Evolutionary conservation across 495 filamentous ascomycete genomes (phyloP), one percentile per base, ranked within the genome.

Genomic region (Ramalina intermedia): DNA sequence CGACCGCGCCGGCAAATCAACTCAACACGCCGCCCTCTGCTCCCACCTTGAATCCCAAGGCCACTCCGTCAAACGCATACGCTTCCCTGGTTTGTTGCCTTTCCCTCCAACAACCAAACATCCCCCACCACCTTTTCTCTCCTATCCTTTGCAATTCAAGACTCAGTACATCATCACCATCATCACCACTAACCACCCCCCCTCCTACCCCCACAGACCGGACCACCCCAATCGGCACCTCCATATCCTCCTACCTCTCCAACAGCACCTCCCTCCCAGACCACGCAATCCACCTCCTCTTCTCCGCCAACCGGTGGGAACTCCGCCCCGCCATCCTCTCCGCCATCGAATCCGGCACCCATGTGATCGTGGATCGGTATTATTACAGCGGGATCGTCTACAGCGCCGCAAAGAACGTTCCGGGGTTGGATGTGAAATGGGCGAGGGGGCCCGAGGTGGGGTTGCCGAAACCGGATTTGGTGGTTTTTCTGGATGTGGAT

Each of bases 221-320:
- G 56, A 82, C 78, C 13, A 95, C 91, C 17, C 73, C 87, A 6
- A 96, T 91, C 56, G 91, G 91, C 24, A 76, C 82, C 55, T 79
- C 94, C 68, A 98, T 98, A 60, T 79, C 94, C 65, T 66, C 67
- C 54, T 98, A 96, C 63, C 78, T 96, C 46, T 82, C 79, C 56
- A 74, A 75, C 55, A 65, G 84, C 55, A 69, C 78, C 45, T 74
- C 87, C 47, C 75, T 88, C 60, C 84, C 93, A 49, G 91, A 95
- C 63, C 89, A 95, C 59, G 81, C 80, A 6, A 94, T 96, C 56
- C 93, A 96, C 63, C 76, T 98, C 17, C 76, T 96, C 18, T 98
- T 96, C 69, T 89, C 85, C 27, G 87, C 91, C 9, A 96, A 98
- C 66, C 76, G 93, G 27, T 98, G 93, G 93, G 93, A 98, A 65